Conservation (phyloP, 2,329 filamentous ascomycete species). For the Aspergillus sp. region DNA sequence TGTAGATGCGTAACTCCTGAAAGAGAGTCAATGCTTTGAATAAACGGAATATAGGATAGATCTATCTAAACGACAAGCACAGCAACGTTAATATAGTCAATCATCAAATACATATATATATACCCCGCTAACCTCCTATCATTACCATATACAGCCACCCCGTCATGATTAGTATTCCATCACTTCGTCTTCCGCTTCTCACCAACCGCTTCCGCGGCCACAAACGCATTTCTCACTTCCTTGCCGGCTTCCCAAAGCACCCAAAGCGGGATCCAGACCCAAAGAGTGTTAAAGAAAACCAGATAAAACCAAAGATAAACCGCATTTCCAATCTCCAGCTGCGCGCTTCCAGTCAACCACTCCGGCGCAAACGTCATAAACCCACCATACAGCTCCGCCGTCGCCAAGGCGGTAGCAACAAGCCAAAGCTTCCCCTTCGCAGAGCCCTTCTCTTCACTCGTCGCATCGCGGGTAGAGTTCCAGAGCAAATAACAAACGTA, state of each 20-base stretch:
- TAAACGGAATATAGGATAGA: not conserved
- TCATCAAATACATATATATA: not conserved
- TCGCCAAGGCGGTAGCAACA: conserved; percentile 58
- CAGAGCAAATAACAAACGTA: conserved; percentile 57
- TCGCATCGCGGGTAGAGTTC: conserved; percentile 22
- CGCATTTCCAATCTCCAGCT: conserved; percentile 58
- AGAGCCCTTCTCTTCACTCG: conserved; percentile 21
- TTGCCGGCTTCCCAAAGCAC: conserved; percentile 54
- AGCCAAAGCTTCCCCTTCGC: conserved; percentile 50
- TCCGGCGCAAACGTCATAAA: conserved; percentile 68
- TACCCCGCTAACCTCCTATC: not conserved
- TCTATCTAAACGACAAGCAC: not conserved
- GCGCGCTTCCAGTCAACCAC: conserved; percentile 60
- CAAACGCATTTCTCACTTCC: conserved; percentile 42
- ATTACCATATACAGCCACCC: not conserved
- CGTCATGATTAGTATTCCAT: not conserved
- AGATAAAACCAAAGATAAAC: conserved; percentile 66
- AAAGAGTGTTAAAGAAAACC: conserved; percentile 64
- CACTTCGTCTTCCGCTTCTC: conserved; percentile 22
- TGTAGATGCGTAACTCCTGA: conserved; percentile 9
- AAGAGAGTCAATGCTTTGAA: not conserved
- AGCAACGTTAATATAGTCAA: not conserved
- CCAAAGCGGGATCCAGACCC: conserved; percentile 61
- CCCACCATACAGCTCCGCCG: conserved; percentile 63
- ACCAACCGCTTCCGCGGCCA: conserved; percentile 25